A percentile compares a stretch with the other conserved stretches of the same genome.
phyloP scores from a whole-genome alignment of 768 basidiomycete species.

The Rhodotorula toruloides region DNA sequence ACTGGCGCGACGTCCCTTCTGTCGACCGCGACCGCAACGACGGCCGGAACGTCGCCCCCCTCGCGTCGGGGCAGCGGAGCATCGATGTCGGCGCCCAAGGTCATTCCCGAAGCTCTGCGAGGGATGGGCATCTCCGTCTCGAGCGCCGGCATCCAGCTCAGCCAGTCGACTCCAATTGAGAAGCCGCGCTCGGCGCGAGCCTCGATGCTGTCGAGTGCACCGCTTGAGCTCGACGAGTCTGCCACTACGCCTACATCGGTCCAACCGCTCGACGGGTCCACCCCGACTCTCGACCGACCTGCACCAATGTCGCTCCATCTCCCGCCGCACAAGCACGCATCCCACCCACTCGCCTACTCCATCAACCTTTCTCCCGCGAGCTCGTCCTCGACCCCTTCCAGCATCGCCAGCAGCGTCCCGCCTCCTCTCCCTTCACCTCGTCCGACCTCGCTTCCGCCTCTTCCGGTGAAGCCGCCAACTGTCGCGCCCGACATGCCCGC shows the following conservation, averaged over 20 bases:
- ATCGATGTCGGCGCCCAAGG: background rate
- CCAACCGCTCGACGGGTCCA: background rate
- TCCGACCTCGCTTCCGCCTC: constrained; percentile 26
- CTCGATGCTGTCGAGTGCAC: background rate
- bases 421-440: constrained; percentile 17
- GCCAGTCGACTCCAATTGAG: constrained; percentile 1
- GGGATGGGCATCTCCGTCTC: constrained; percentile 25
- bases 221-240: background rate
- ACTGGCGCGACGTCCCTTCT: background rate
- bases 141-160: constrained; percentile 23
- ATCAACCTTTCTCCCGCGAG: constrained; percentile 3
- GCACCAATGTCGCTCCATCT: background rate
- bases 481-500: constrained; percentile 8
- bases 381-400: background rate
- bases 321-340: too few species aligned
- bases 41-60: background rate
- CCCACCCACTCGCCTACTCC: too few species aligned
- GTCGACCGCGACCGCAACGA: background rate
- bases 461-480: background rate
- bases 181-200: background rate
- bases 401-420: too few species aligned
- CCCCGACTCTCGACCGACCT: background rate
- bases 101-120: background rate
- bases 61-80: background rate
- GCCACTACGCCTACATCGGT: too few species aligned